Conservation (phyloP, 352 stramenopile genomes). For the Vaucheria bursata region DNA sequence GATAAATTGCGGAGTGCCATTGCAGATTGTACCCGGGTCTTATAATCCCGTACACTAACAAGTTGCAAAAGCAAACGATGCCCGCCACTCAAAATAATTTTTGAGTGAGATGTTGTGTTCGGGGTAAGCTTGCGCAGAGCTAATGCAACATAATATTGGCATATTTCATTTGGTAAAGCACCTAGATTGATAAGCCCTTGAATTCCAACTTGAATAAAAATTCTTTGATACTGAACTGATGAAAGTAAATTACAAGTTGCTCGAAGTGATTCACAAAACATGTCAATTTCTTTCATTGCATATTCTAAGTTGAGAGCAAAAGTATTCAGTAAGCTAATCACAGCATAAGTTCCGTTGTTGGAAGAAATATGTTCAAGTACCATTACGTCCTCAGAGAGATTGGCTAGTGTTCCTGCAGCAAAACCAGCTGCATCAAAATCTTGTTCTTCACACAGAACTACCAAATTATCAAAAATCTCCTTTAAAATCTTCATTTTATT, state of each 20-base stretch:
- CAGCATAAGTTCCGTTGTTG: constrained; percentile 52
- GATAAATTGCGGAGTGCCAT: constrained; percentile 76
- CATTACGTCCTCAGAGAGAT: constrained; percentile 83
- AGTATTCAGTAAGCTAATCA: constrained; percentile 42
- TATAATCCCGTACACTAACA: constrained; percentile 73
- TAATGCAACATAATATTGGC: constrained; percentile 85
- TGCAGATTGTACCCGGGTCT: constrained; percentile 75
- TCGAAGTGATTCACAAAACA: constrained; percentile 81
- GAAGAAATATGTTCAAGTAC: constrained; percentile 77
- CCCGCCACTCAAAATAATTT: constrained; percentile 71
- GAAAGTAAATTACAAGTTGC: constrained; percentile 86
- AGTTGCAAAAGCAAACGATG: constrained; percentile 81
- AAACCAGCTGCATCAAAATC: constrained; percentile 82
- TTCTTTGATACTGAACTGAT: constrained; percentile 74
- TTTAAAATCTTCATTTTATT: constrained; percentile 75
- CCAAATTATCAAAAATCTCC: constrained; percentile 50
- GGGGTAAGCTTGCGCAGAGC: constrained; percentile 83
- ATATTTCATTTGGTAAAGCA: constrained; percentile 74
- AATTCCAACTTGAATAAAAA: constrained; percentile 79
- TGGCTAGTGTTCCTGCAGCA: constrained; percentile 78
- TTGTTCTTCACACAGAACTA: constrained; percentile 65
- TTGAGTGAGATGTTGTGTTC: constrained; percentile 74
- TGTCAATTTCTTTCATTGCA: constrained; percentile 55
- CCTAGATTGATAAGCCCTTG: constrained; percentile 77
- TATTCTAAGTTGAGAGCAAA: not conserved